These are phyloP conservation scores for Botrytis squamosa DNA, from an alignment of 2,329 filamentous ascomycete genomes.

Conservation along the genomic window DNA sequence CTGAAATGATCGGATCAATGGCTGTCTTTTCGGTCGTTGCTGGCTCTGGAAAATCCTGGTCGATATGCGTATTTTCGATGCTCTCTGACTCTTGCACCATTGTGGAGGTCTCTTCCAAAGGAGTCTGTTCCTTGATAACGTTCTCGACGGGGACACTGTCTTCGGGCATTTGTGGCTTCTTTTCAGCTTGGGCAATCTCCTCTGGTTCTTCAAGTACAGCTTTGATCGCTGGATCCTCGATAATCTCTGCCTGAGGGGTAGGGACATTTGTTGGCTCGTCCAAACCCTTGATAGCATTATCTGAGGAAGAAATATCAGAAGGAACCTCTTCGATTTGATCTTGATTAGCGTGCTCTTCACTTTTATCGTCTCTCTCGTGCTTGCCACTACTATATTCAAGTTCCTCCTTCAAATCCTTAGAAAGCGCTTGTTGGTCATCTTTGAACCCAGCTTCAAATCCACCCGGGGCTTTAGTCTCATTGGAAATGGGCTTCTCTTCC, in stretches of 20 bases:
- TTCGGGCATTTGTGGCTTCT: not conserved
- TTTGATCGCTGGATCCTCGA: not conserved
- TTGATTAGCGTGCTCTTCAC: conserved; percentile 22
- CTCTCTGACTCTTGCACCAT: not conserved
- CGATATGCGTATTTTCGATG: not conserved
- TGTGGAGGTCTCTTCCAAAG: not conserved
- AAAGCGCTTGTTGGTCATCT: conserved; percentile 34
- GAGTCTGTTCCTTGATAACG: not conserved
- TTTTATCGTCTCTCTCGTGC: conserved; percentile 42
- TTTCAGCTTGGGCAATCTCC: not conserved
- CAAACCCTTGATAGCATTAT: conserved; percentile 22
- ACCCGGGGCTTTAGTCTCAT: conserved; percentile 22
- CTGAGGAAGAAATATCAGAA: conserved; percentile 20
- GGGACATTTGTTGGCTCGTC: conserved; percentile 21
- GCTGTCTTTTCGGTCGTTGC: not conserved
- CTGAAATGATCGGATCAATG: not conserved
- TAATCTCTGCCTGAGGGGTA: not conserved
- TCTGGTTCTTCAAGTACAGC: not conserved
- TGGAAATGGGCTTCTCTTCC: conserved; percentile 8
- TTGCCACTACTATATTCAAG: conserved; percentile 38
- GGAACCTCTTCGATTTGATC: not conserved
- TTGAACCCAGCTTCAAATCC: conserved; percentile 30
- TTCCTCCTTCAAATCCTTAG: conserved; percentile 36
- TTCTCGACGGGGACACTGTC: not conserved
- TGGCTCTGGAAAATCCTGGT: not conserved